These are phyloP conservation scores for Eucalyptus curtisii DNA, from an alignment of 345 rosid species.

Conservation along the genomic window DNA sequence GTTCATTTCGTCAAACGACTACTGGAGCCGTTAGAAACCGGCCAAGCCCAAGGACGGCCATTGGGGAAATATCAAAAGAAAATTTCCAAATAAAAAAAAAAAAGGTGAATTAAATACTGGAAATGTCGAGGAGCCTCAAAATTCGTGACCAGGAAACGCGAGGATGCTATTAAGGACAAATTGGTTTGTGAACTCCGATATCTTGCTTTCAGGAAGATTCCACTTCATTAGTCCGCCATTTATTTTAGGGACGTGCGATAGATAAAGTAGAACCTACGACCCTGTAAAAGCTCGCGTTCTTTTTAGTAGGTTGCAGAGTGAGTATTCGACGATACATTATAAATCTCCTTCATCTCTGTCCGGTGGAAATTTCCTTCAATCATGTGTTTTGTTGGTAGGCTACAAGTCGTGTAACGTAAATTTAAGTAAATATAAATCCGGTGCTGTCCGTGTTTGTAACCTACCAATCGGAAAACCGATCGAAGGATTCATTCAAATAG, in stretches of 20 bases:
- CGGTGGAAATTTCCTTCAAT: background rate
- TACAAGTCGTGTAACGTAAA: background rate
- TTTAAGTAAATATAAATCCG: background rate
- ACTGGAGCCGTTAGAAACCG: background rate
- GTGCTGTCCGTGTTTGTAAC: background rate
- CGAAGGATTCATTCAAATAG: background rate
- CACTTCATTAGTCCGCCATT: background rate
- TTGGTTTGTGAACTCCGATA: background rate
- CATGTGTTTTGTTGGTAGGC: background rate
- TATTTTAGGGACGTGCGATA: background rate
- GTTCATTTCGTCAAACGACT: background rate
- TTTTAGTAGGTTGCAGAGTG: background rate
- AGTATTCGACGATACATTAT: background rate
- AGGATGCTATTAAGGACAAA: background rate
- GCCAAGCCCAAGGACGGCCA: background rate
- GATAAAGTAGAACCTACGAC: background rate
- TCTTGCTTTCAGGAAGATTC: background rate
- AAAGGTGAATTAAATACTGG: background rate
- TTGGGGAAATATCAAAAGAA: background rate
- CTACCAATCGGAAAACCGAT: background rate
- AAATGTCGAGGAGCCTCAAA: background rate
- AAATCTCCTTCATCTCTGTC: background rate
- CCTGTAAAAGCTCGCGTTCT: background rate
- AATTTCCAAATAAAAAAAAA: background rate
- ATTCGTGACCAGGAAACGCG: background rate